Base-by-base conservation (phyloP, 2,329 filamentous ascomycete genomes). In the Didymella sp. region DNA sequence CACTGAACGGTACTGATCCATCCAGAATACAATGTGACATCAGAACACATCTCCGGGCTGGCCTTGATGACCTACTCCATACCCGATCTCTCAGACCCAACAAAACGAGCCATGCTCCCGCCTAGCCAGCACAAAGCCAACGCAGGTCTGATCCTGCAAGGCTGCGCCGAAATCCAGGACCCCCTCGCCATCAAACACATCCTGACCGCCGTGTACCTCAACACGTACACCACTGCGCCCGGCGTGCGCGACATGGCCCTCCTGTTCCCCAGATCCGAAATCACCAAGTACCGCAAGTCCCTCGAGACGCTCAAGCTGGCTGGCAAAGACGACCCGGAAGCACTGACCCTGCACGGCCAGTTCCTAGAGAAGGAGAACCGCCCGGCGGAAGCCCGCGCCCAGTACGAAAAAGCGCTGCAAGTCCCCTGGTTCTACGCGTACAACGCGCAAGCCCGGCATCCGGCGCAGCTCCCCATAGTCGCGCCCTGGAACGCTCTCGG, bases 401-500 rank as follows among this genome's bases (percentile, higher is more conserved):
- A 62, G 1, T 75, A 72, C 37, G 57, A 68, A 41, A 56, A 64
- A 49, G 73, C 72, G 1, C 43, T 70, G 8, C 6, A 38, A 12
- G 21, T 47, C 1, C 44, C 51, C 38, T 57, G 54, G 54, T 51
- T 68, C 7, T 61, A 62, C 43, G 63, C 59, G 21, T 61, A 58
- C 27, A 47, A 58, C 17, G 51, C 56, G 1, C 55, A 54, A 17
- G 58, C 60, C 15, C 61, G 62, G 6, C 66, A 69, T 30, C 64
- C 70, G 1, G 61, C 70, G 49, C 62, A 67, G 17, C 30, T 73
- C 8, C 70, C 71, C 6, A 52, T 69, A n/a, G 59, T 64, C 3
- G 58, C 63, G 4, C 71, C 72, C 1, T 76, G 73, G 73, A 74
- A 62, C 31, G 66, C 68, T 5, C 64, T 75, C 6, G 72, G 68